These are phyloP conservation scores for Lactuca saligna DNA, from an alignment of 129 eudicot species.

Conservation along the genomic window DNA sequence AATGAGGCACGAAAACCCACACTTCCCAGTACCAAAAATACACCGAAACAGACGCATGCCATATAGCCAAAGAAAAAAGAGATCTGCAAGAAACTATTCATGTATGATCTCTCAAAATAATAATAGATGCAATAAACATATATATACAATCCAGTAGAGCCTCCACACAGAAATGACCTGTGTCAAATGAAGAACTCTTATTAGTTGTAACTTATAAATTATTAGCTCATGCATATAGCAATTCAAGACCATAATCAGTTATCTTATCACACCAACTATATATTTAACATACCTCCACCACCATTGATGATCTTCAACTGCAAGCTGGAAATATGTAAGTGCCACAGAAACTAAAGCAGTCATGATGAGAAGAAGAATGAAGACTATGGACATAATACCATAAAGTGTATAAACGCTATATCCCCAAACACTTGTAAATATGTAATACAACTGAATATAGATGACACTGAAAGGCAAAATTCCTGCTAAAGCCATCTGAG, in stretches of 20 bases:
- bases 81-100: not conserved
- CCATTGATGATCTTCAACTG: slow-evolving; percentile 73
- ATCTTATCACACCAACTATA: not conserved
- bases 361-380: slow-evolving; percentile 48
- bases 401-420: slow-evolving; percentile 47
- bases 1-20: slow-evolving; percentile 21
- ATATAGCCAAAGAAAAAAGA: slow-evolving; percentile 13
- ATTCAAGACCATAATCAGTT: not conserved
- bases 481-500: slow-evolving; percentile 72
- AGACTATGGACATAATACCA: slow-evolving; percentile 38
- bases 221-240: not conserved
- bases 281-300: slow-evolving; percentile 56
- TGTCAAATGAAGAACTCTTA: too few species aligned
- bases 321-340: slow-evolving; percentile 65
- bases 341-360: slow-evolving; percentile 58
- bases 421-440: slow-evolving; percentile 50
- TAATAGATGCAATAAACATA: too few species aligned
- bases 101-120: not conserved
- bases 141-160: too few species aligned
- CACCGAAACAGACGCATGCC: slow-evolving; percentile 4
- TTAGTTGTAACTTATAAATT: not conserved
- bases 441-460: slow-evolving; percentile 38
- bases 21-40: slow-evolving; percentile 12
- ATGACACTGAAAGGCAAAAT: slow-evolving; percentile 55
- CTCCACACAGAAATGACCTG: too few species aligned